phyloP scores from a whole-genome alignment of 1,284 basidiomycete species.

The Clitocybe nebularis region DNA sequence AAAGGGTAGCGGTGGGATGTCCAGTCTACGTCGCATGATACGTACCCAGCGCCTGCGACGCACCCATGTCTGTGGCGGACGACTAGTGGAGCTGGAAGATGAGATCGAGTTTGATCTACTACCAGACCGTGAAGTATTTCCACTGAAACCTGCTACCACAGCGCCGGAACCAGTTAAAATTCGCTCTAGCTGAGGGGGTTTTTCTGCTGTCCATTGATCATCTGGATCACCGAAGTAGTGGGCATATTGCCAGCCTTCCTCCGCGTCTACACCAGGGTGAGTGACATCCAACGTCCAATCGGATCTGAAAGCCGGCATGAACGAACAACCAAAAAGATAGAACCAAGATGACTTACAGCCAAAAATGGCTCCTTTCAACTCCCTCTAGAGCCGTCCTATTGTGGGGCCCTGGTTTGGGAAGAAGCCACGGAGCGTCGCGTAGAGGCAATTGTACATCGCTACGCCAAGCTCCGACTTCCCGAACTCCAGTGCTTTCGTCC shows the following conservation, averaged over 20 bases:
- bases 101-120: slow-evolving; percentile 31
- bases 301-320: slow-evolving; percentile 59
- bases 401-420: slow-evolving; percentile 54
- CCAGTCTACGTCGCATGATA: slow-evolving; percentile 81
- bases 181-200: slow-evolving; percentile 63
- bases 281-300: slow-evolving; percentile 91
- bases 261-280: slow-evolving; percentile 73
- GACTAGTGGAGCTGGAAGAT: slow-evolving; percentile 33
- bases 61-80: slow-evolving; percentile 60
- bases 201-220: slow-evolving; percentile 76
- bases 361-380: slow-evolving; percentile 77
- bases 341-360: slow-evolving; percentile 56
- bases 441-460: slow-evolving; percentile 75
- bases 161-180: slow-evolving; percentile 65
- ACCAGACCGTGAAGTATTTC: slow-evolving; percentile 26
- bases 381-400: slow-evolving; percentile 51
- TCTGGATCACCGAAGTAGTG: slow-evolving; percentile 70
- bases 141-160: slow-evolving; percentile 48
- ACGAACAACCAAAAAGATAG: slow-evolving; percentile 8
- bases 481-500: slow-evolving; percentile 51
- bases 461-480: slow-evolving; percentile 61
- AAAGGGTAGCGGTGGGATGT: slow-evolving; percentile 80
- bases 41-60: slow-evolving; percentile 84
- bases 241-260: slow-evolving; percentile 89
- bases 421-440: slow-evolving; percentile 62